phyloP scores from a whole-genome alignment of 805 yeast genomes.

The Wickerhamiella cacticola region DNA sequence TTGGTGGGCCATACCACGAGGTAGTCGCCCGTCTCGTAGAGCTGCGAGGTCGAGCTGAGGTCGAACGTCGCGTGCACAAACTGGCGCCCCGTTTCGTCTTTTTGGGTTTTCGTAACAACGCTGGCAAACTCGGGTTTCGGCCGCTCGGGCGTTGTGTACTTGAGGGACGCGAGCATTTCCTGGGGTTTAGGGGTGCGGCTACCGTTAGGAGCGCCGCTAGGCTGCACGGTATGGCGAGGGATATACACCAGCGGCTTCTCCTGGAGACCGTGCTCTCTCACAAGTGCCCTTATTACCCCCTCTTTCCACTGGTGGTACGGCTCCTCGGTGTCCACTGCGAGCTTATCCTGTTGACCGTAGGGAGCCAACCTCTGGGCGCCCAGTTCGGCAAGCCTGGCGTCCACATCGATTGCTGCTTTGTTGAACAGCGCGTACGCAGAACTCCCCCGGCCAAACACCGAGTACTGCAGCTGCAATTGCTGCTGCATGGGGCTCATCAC shows the following conservation, averaged over 20 bases:
- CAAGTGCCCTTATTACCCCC: constrained; percentile 44
- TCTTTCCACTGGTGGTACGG: constrained; percentile 78
- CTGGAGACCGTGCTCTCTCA: constrained; percentile 42
- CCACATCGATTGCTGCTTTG: constrained; percentile 46
- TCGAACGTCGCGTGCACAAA: constrained; percentile 64
- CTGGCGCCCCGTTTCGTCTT: constrained; percentile 4
- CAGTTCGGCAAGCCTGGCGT: constrained; percentile 36
- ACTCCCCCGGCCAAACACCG: constrained; percentile 71
- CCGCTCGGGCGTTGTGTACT: neutral
- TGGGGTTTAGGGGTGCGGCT: constrained; percentile 1
- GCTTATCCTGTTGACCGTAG: constrained; percentile 71
- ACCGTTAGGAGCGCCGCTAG: constrained; percentile 31
- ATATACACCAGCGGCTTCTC: constrained; percentile 59
- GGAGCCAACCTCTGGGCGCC: constrained; percentile 54
- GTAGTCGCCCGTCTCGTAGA: constrained; percentile 78
- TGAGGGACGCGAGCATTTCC: constrained; percentile 5
- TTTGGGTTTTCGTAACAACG: neutral
- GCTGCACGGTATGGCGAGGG: constrained; percentile 37
- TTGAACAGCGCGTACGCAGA: constrained; percentile 61
- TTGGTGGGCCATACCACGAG: constrained; percentile 80
- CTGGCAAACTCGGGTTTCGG: constrained; percentile 6
- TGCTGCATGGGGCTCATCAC: constrained; percentile 26
- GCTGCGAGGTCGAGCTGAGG: constrained; percentile 50
- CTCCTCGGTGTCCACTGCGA: constrained; percentile 70
- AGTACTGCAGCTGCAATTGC: constrained; percentile 37